These are phyloP conservation scores for Coniochaeta sp. DNA, from an alignment of 2,329 filamentous ascomycete genomes.

Conservation along the genomic window DNA sequence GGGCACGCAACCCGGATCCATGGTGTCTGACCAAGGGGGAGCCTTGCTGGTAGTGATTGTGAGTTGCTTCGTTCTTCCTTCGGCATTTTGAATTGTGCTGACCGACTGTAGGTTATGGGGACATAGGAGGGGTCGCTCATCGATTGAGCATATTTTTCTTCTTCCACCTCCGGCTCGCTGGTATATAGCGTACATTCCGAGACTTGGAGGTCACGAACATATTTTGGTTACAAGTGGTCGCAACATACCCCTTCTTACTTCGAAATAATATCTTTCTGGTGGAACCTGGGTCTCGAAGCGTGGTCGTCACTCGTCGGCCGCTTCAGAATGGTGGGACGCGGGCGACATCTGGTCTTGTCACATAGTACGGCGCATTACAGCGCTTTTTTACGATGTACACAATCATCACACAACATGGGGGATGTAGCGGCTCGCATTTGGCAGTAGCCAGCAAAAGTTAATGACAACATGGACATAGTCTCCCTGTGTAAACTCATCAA, in stretches of 20 bases:
- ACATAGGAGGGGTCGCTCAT: neutral
- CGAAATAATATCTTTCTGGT: neutral
- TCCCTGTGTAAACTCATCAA: too few relatives aligned
- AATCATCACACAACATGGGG: neutral
- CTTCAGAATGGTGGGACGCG: neutral
- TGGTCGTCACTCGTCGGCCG: neutral
- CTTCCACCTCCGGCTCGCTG: neutral
- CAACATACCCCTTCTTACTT: neutral
- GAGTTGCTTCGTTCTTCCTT: neutral
- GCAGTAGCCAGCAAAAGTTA: neutral
- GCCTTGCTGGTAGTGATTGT: constrained; percentile 32
- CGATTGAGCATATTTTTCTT: neutral
- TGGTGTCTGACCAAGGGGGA: constrained; percentile 29
- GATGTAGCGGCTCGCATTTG: neutral
- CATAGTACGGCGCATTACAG: neutral
- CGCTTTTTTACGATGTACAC: neutral
- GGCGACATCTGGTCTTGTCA: neutral
- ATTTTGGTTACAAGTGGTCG: neutral
- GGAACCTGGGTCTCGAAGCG: neutral
- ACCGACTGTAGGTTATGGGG: neutral
- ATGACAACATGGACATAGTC: too few relatives aligned
- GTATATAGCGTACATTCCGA: neutral
- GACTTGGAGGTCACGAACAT: neutral
- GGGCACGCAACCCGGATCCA: too few relatives aligned
- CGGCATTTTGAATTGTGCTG: neutral